phyloP scores from a whole-genome alignment of 345 rosid genomes.

The Linum usitatissimum region DNA sequence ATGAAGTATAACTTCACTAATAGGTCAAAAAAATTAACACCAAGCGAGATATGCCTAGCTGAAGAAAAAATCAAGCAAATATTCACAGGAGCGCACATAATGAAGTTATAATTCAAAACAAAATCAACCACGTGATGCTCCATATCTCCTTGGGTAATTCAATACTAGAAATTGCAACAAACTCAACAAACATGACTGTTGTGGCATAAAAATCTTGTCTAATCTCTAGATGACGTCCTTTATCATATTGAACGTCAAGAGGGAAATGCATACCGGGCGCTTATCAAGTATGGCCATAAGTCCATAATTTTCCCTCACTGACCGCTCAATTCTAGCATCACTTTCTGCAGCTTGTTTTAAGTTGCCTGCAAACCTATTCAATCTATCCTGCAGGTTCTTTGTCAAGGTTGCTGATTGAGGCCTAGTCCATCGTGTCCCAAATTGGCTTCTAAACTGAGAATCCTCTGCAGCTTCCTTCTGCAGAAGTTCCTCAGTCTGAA shows the following conservation, averaged over 20 bases:
- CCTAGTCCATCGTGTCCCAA: conserved; percentile 98
- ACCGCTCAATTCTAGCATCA: conserved; percentile 85
- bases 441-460: conserved; percentile 85
- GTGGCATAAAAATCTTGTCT: not conserved
- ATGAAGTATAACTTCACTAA: conserved; percentile 1
- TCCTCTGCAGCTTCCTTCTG: conserved; percentile 96
- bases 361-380: conserved; percentile 85
- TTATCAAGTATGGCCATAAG: conserved; percentile 89
- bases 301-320: conserved; percentile 68
- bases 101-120: not conserved
- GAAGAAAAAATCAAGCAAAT: not conserved
- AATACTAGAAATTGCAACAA: no score
- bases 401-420: conserved; percentile 96
- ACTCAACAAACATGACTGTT: not conserved
- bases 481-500: conserved; percentile 90
- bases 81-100: not conserved
- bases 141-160: not conserved
- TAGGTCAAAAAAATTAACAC: not conserved
- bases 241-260: not conserved
- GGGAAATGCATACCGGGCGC: conserved; percentile 51
- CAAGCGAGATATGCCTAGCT: not conserved
- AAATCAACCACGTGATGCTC: conserved; percentile 1
- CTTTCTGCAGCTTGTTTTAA: conserved; percentile 97
- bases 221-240: not conserved
- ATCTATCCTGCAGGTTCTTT: conserved; percentile 88